These are phyloP conservation scores for Colletotrichum plurivorum DNA, from an alignment of 2,329 filamentous ascomycete genomes.

Conservation along the genomic window DNA sequence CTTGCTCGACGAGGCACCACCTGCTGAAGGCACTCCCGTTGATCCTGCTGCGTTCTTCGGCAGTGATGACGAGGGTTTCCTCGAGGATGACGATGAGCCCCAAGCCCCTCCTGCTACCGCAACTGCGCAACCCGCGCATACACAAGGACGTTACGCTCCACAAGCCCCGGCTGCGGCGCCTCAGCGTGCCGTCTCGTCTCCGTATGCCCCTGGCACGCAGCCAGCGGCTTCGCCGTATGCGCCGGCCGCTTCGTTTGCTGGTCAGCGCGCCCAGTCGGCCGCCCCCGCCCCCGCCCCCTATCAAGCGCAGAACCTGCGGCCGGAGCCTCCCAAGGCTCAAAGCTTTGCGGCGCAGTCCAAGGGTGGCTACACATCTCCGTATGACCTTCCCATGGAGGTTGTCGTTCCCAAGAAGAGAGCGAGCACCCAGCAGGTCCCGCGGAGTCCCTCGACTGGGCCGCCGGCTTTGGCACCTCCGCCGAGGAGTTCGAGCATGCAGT, in stretches of 20 bases:
- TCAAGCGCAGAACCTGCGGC: slow-evolving; percentile 54
- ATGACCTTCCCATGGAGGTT: slow-evolving; percentile 93
- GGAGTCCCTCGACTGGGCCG: slow-evolving; percentile 51
- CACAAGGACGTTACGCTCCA: slow-evolving; percentile 41
- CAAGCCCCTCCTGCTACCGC: slow-evolving; percentile 44
- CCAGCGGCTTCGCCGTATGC: slow-evolving; percentile 32
- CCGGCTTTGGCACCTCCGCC: slow-evolving; percentile 64
- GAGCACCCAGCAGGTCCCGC: slow-evolving; percentile 69
- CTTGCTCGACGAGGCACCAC: slow-evolving; percentile 70
- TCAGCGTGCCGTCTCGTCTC: slow-evolving; percentile 25
- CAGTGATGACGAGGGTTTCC: slow-evolving; percentile 88
- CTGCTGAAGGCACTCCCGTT: slow-evolving; percentile 61
- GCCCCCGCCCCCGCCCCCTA: slow-evolving; percentile 49
- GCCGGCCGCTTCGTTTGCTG: slow-evolving; percentile 41
- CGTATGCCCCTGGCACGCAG: slow-evolving; percentile 47
- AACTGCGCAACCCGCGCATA: slow-evolving; percentile 15
- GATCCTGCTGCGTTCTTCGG: slow-evolving; percentile 79
- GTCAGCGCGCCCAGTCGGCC: slow-evolving; percentile 45
- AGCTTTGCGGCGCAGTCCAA: slow-evolving; percentile 94
- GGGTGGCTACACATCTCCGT: slow-evolving; percentile 93
- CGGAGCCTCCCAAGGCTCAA: slow-evolving; percentile 72
- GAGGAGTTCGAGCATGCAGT: slow-evolving; percentile 73
- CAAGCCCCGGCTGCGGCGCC: slow-evolving; percentile 13
- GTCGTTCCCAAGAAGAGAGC: slow-evolving; percentile 78
- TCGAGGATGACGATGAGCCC: slow-evolving; percentile 75